Conservation (phyloP, 2,329 filamentous ascomycete species). For the Fusarium sp. region DNA sequence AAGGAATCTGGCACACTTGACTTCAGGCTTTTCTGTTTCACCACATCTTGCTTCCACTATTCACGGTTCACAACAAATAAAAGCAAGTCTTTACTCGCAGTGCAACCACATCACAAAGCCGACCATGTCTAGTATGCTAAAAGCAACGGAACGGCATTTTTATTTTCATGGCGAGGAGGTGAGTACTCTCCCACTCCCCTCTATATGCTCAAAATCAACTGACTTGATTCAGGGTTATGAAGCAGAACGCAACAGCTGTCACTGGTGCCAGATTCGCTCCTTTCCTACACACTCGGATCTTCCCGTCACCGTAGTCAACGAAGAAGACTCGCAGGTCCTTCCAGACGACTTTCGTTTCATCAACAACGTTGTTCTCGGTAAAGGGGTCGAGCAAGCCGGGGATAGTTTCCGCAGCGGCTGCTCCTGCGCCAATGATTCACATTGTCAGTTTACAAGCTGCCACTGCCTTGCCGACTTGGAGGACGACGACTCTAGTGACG, state of each 20-base stretch:
- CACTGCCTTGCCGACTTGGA: slow-evolving; percentile 76
- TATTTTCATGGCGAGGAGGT: slow-evolving; percentile 61
- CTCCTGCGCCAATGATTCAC: slow-evolving; percentile 70
- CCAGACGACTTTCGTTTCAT: slow-evolving; percentile 79
- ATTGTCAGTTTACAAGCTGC: slow-evolving; percentile 77
- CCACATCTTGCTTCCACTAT: neutral
- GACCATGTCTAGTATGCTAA: slow-evolving; percentile 58
- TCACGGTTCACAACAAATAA: neutral
- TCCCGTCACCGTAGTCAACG: slow-evolving; percentile 75
- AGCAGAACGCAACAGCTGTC: slow-evolving; percentile 63
- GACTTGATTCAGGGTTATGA: slow-evolving; percentile 50
- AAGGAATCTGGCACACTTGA: neutral
- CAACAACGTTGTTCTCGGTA: slow-evolving; percentile 68
- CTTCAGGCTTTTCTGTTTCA: neutral
- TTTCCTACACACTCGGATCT: slow-evolving; percentile 63
- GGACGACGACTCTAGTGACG: slow-evolving; percentile 63
- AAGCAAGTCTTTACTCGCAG: slow-evolving; percentile 1
- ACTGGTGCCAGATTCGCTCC: slow-evolving; percentile 71
- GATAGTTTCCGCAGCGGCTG: slow-evolving; percentile 78
- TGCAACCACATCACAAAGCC: no score
- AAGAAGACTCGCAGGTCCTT: slow-evolving; percentile 66
- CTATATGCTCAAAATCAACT: slow-evolving; percentile 2
- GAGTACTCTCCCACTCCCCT: neutral
- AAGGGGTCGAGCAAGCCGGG: slow-evolving; percentile 71
- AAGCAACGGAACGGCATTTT: slow-evolving; percentile 62